These are phyloP conservation scores for Lactifluus pinguis DNA, from an alignment of 768 basidiomycete genomes.

Conservation along the genomic window DNA sequence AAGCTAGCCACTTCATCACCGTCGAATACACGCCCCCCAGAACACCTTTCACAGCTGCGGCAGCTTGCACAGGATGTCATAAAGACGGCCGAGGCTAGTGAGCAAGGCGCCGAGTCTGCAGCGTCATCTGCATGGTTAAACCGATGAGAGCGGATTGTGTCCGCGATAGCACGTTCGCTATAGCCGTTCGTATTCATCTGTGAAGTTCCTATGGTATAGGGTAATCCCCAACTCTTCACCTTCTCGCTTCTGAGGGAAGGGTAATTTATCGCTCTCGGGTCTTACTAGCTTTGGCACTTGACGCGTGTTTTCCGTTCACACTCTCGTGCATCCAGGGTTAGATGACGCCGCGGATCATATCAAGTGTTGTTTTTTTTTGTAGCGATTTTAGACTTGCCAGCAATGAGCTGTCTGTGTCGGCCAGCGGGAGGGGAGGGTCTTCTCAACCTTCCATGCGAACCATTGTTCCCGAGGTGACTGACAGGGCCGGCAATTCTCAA, in stretches of 20 bases:
- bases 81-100: background rate
- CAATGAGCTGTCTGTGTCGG: background rate
- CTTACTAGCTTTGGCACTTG: background rate
- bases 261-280: background rate
- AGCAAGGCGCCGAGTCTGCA: background rate
- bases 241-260: background rate
- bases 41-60: slow-evolving; percentile 3
- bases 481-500: background rate
- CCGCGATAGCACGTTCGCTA: background rate
- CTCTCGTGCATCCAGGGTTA: background rate
- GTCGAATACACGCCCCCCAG: slow-evolving; percentile 7
- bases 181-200: background rate
- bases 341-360: background rate
- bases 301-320: background rate
- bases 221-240: background rate
- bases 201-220: background rate
- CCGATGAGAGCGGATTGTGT: background rate
- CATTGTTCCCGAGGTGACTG: background rate
- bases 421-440: background rate
- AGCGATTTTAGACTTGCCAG: background rate
- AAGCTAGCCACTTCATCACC: slow-evolving; percentile 1
- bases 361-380: background rate
- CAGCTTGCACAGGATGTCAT: slow-evolving; percentile 11
- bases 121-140: slow-evolving; percentile 2
- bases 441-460: background rate